phyloP scores from a whole-genome alignment of 1,284 basidiomycete species.

The Moniliophthora roreri region DNA sequence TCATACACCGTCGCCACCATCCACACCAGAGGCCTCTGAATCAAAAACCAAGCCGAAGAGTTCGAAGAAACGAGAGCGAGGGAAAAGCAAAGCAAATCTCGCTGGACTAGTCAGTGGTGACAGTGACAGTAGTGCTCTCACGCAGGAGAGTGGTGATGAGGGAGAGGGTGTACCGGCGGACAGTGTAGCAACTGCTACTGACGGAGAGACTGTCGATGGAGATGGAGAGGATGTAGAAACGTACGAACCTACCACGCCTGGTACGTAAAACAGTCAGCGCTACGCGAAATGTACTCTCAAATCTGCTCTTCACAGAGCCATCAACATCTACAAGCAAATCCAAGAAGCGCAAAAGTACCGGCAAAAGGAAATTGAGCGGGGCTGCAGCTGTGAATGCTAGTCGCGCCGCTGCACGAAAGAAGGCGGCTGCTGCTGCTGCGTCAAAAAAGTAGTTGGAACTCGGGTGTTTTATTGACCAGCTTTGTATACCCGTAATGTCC shows the following conservation, averaged over 20 bases:
- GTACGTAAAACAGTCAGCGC: slow-evolving; percentile 35
- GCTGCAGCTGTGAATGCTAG: not conserved
- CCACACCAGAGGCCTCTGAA: slow-evolving; percentile 50
- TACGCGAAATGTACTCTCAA: slow-evolving; percentile 5
- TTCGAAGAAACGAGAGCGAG: slow-evolving; percentile 27
- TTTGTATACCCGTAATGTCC: too few relatives aligned
- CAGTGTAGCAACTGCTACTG: slow-evolving; percentile 67
- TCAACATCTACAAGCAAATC: not conserved
- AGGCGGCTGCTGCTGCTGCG: not conserved
- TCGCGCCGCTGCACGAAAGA: slow-evolving; percentile 1
- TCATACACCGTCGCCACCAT: slow-evolving; percentile 54
- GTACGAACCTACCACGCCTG: slow-evolving; percentile 52
- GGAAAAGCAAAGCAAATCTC: slow-evolving; percentile 47
- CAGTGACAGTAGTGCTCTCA: slow-evolving; percentile 78
- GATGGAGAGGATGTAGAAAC: slow-evolving; percentile 64
- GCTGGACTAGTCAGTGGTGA: slow-evolving; percentile 73
- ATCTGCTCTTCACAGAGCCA: slow-evolving; percentile 6
- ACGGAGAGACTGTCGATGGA: slow-evolving; percentile 61
- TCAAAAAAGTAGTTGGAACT: not conserved
- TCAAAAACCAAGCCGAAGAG: slow-evolving; percentile 29
- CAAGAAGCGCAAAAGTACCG: not conserved
- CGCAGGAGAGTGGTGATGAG: slow-evolving; percentile 77
- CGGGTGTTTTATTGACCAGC: too few relatives aligned
- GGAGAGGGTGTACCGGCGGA: slow-evolving; percentile 46
- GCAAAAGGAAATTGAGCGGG: slow-evolving; percentile 1